phyloP scores from a whole-genome alignment of 1,284 basidiomycete species.

The Trametes sp. region DNA sequence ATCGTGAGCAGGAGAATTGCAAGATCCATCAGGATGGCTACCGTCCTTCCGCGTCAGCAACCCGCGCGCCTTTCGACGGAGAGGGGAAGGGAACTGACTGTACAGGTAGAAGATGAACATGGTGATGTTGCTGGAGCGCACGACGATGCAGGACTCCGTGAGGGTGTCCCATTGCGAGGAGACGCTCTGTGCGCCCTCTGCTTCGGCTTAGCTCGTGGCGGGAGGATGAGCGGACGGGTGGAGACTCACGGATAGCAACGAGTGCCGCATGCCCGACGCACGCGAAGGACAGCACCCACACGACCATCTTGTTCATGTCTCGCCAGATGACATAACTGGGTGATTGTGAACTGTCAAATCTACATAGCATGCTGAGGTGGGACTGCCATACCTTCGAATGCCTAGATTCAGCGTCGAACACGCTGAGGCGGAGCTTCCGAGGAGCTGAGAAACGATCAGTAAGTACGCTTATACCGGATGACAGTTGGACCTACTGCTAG shows the following conservation, averaged over 20 bases:
- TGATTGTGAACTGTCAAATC: not conserved
- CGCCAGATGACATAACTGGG: conserved; percentile 29
- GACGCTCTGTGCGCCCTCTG: conserved; percentile 24
- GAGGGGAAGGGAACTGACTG: conserved; percentile 15
- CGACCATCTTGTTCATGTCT: conserved; percentile 24
- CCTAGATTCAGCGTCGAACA: conserved; percentile 28
- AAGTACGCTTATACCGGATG: too few species aligned
- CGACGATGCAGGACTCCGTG: conserved; percentile 14
- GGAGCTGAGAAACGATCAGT: not conserved
- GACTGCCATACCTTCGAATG: conserved; percentile 17
- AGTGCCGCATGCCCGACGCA: conserved; percentile 23
- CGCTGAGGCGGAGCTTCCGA: conserved; percentile 22
- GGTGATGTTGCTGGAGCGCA: conserved; percentile 18
- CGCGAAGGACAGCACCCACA: conserved; percentile 16
- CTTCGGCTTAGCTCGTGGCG: not conserved
- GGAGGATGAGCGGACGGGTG: not conserved
- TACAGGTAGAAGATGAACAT: conserved; percentile 30
- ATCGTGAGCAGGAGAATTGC: conserved; percentile 25
- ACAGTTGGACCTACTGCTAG: conserved; percentile 7
- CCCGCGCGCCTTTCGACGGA: too few species aligned
- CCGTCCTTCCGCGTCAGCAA: not conserved
- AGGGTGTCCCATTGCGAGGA: conserved; percentile 13
- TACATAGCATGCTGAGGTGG: not conserved
- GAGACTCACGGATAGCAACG: conserved; percentile 16
- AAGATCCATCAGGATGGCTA: conserved; percentile 27